Evolutionary conservation across 2,329 filamentous ascomycete species (phyloP), one percentile per base, ranked within the genome.

Genomic region (Annulohypoxylon truncatum): DNA sequence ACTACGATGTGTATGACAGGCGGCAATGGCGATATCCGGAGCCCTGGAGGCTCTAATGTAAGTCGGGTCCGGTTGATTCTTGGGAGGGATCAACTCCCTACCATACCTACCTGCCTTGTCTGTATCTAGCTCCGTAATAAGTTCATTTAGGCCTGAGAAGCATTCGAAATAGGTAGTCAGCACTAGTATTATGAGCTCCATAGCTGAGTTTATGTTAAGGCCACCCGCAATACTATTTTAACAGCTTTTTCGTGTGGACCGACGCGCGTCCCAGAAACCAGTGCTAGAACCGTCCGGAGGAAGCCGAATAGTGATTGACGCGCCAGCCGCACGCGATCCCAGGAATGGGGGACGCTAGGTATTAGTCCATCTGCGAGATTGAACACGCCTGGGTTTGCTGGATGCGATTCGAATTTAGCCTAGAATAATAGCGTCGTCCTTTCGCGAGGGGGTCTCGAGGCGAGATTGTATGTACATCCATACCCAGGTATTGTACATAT

Each of bases 291-390:
- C 61, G 66, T 53, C 71, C 74, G 74, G 74, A 73, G 70, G 66
- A 71, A 70, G 52, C 74, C 74, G 74, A 75, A 51, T 54, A 68
- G 28, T 57, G 47, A 61, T 72, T 65, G 55, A 69, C 61, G 52
- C 68, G 65, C 66, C 62, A 66, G 58, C 62, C 64, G 64, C 66
- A 63, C 47, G 50, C 62, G 70, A 55, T 68, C 67, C 65, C 61
- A 66, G 53, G 50, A 62, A 63, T 68, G 70, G 64, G 67, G 72
- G 60, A 67, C 58, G 65, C 67, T 68, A 65, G 53, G 44, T 31
- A 42, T 52, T 68, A 64, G 58, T 51, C 61, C 29, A 24, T 48
- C 60, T 62, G 60, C 55, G 53, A 67, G 47, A 33, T 56, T 40
- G 56, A 38, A 60, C 38, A 40, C 22, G 47, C 24, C 40, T 50